Base-by-base conservation (phyloP, 352 stramenopile genomes). In the Phytophthora brassicae region DNA sequence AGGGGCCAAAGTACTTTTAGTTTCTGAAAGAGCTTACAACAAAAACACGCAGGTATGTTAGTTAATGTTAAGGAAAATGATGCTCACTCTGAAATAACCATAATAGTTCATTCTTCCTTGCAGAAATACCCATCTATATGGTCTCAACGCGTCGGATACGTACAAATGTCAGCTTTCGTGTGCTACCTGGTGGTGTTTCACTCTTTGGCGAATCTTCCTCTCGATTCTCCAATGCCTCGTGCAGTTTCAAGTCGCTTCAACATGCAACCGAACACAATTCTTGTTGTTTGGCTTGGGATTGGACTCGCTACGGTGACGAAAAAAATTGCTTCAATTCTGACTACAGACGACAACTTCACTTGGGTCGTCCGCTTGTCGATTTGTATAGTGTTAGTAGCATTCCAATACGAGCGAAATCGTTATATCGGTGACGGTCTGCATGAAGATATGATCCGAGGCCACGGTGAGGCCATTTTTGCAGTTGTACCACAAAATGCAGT, bases 161-260 rank as follows among this genome's bases (percentile, higher is more conserved):
- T 77, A 1, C 74, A 97, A 1, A 4, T 90, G 6, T 69, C 73
- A 26, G 64, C 74, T 0, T 68, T 95, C 3, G 14, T 69, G 1
- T 83, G 92, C 38, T 98, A 98, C 63, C 41, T 98, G 17, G 13
- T 87, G 4, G 74, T 97, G 0, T 98, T 98, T 66, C 91, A 98
- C 67, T 78, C 77, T 3, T 75, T 98, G 7, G 83, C 89, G 7
- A 98, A 98, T 61, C 69, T 98, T 23, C 94, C 94, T 6, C 74
- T 98, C 3, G 65, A 72, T 28, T 64, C 95, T 35, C 67, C 74
- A 5, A 87, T 98, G 14, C 68, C 97, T 8, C 96, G 81, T 28
- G 94, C 87, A 6, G 84, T 98, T 24, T 93, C 97, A 42, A 79
- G 80, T 63, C 84, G 89, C 23, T 97, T 97, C 56, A 92, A 82